Evolutionary conservation across 805 yeast genomes (phyloP), one percentile per base, ranked within the genome.

Genomic region (Barnettozyma siamensis): DNA sequence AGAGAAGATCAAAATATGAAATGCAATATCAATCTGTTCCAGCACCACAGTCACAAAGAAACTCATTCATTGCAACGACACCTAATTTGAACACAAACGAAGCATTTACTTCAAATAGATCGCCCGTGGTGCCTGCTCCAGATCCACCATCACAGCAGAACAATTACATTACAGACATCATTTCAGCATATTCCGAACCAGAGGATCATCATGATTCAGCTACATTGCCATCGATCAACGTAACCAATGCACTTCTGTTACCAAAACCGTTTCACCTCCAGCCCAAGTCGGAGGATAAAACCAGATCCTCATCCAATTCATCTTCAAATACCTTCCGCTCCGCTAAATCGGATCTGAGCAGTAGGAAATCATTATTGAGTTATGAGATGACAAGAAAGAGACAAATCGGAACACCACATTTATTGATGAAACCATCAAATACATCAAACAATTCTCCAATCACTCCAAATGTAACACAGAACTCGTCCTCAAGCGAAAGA

Each of bases 311-410:
- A 4, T 30, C 43, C 2, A 33, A 26, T 11, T 31, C 36, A 5
- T 38, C 45, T 8, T 37, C 45, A 4, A 38, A 38, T 5, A 30
- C 45, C 10, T 34, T 5, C 13, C 38, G 27, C 4, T 34, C 45
- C 2, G 36, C 37, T 7, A 45, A 41, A 15, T 41, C 41, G 7
- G 31, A 33, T 13, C 20, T 38, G 9, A 33, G 37, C 6, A 40
- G 44, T 1, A 36, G 49, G 15, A 44, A 44, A n/a, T 47, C 54
- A 7, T 35, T 53, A 5, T 12, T 47, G 23, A 41, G 44, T 18
- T 49, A 31, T 41, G 59, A 56, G 33, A 41, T 43, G 26, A 45
- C 60, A 15, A 49, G 60, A 42, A 50, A 50, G 27, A 56, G 42
- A 31, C 41, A 48, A 3, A 41, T 34, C 28, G 60, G 60, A 2